These are phyloP conservation scores for Backusella sp. DNA, from an alignment of 192 early-diverging fungal genomes.

Conservation along the genomic window DNA sequence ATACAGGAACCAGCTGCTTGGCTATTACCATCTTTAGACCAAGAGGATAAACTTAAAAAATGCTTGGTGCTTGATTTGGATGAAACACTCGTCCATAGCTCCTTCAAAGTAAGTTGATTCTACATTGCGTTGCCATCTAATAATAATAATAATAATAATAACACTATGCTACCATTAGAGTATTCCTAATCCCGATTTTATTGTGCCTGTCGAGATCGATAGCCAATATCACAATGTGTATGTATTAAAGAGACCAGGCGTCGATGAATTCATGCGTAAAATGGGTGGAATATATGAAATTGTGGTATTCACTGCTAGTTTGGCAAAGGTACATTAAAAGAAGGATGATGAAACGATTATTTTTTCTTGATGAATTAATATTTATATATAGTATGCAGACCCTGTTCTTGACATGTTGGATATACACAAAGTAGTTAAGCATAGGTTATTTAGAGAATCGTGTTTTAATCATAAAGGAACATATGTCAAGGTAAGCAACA, in stretches of 20 bases:
- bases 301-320: constrained; percentile 93
- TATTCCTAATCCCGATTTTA: constrained; percentile 76
- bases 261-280: constrained; percentile 85
- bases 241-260: constrained; percentile 95
- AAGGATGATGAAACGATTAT: background rate
- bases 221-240: constrained; percentile 90
- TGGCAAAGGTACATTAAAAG: constrained; percentile 66
- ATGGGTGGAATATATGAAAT: constrained; percentile 90
- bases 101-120: constrained; percentile 68
- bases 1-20: constrained; percentile 3
- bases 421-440: constrained; percentile 77
- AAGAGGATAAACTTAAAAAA: constrained; percentile 70
- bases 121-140: background rate
- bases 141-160: background rate
- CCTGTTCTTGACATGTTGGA: constrained; percentile 96
- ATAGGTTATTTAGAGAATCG: constrained; percentile 94
- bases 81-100: constrained; percentile 96
- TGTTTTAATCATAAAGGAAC: constrained; percentile 95
- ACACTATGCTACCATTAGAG: constrained; percentile 34
- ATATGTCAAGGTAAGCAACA: constrained; percentile 79
- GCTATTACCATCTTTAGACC: constrained; percentile 65
- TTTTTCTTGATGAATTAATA: background rate
- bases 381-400: constrained; percentile 87
- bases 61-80: constrained; percentile 97
- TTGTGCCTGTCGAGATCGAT: constrained; percentile 94